These are phyloP conservation scores for Aleurites moluccanus DNA, from an alignment of 441 rosid genomes.

Conservation along the genomic window DNA sequence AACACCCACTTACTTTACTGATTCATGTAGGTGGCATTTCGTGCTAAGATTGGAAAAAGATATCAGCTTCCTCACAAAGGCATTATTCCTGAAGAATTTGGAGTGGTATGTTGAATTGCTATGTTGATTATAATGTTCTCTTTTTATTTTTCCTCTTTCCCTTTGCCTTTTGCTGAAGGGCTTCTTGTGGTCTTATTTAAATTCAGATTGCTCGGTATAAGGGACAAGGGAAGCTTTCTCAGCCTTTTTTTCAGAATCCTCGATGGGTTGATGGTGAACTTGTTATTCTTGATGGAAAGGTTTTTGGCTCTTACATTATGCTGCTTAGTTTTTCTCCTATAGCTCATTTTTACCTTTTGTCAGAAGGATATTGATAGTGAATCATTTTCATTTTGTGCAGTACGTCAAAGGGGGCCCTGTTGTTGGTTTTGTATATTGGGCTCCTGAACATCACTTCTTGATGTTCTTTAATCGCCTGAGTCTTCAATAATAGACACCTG, in stretches of 20 bases:
- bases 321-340: neutral
- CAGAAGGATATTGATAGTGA: neutral
- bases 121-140: neutral
- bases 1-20: too few species aligned
- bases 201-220: constrained; percentile 85
- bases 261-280: constrained; percentile 99
- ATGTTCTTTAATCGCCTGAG: constrained; percentile 84
- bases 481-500: constrained; percentile 56
- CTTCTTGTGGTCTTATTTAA: constrained; percentile 18
- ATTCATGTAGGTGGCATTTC: constrained; percentile 78
- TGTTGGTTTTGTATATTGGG: constrained; percentile 94
- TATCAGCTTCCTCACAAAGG: constrained; percentile 96
- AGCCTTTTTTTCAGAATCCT: constrained; percentile 80
- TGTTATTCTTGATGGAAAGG: constrained; percentile 97
- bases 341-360: neutral
- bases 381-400: constrained; percentile 40
- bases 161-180: constrained; percentile 10
- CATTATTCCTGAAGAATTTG: constrained; percentile 95
- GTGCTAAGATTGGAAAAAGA: constrained; percentile 89
- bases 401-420: constrained; percentile 94
- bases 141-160: constrained; percentile 6
- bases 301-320: constrained; percentile 19
- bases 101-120: constrained; percentile 61
- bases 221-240: constrained; percentile 97
- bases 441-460: constrained; percentile 94